These are phyloP conservation scores for Lasiosphaeria hispida DNA, from an alignment of 495 filamentous ascomycete genomes.

Conservation along the genomic window DNA sequence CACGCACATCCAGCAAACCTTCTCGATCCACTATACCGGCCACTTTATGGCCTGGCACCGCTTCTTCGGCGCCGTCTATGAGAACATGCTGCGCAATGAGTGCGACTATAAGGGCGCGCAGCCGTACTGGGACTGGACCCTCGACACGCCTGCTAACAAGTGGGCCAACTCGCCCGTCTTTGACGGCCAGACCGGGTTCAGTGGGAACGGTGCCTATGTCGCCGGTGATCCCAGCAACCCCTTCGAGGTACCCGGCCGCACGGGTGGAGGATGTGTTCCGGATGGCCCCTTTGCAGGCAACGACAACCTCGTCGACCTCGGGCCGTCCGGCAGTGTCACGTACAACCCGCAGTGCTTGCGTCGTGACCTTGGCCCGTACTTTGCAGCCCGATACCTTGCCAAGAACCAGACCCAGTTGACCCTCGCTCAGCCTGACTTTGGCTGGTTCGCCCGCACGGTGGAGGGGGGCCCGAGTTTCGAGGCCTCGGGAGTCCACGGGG, in stretches of 20 bases:
- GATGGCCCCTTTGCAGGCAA: constrained; percentile 31
- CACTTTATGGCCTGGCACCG: constrained; percentile 45
- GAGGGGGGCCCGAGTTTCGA: constrained; percentile 24
- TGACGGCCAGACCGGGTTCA: constrained; percentile 33
- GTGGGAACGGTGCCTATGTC: constrained; percentile 24
- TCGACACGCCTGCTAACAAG: constrained; percentile 28
- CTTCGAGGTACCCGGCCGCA: constrained; percentile 25
- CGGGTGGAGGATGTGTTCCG: constrained; percentile 34
- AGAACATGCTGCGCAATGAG: constrained; percentile 35
- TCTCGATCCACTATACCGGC: constrained; percentile 36
- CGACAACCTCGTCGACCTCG: constrained; percentile 6
- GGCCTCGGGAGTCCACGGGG: constrained; percentile 20
- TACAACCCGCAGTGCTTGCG: constrained; percentile 39
- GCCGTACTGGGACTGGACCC: constrained; percentile 45
- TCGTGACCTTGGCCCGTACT: constrained; percentile 34
- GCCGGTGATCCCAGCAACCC: constrained; percentile 6
- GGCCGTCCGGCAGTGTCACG: constrained; percentile 14
- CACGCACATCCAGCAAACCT: constrained; percentile 39
- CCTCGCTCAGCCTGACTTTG: constrained; percentile 19
- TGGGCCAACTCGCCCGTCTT: constrained; percentile 36
- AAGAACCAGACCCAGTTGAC: constrained; percentile 24
- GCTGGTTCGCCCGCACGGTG: constrained; percentile 18
- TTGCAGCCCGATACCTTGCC: constrained; percentile 21
- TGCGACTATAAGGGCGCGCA: constrained; percentile 39
- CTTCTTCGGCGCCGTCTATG: constrained; percentile 37